Conservation (phyloP, 202 grass and related monocot genomes). For the Digitaria exilis region DNA sequence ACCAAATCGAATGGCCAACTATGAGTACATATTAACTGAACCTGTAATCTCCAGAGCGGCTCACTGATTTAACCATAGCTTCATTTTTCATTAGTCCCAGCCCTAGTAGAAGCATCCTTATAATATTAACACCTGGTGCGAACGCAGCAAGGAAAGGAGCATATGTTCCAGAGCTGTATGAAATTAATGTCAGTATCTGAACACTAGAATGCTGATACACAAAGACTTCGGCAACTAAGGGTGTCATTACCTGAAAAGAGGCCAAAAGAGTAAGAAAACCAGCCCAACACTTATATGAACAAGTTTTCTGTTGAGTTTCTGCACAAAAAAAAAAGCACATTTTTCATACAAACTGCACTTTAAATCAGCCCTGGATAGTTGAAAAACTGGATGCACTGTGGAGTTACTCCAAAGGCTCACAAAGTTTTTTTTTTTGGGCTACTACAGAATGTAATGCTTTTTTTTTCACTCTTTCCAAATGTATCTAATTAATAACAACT, state of each 20-base stretch:
- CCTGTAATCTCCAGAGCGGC: slow-evolving; percentile 77
- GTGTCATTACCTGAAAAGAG: slow-evolving; percentile 78
- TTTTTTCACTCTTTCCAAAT: background rate
- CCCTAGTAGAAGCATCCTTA: slow-evolving; percentile 87
- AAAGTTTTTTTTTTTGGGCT: background rate
- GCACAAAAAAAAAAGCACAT: slow-evolving; percentile 11
- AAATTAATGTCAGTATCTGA: slow-evolving; percentile 33
- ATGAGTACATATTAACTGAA: slow-evolving; percentile 34
- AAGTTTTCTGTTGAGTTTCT: slow-evolving; percentile 93
- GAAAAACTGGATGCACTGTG: background rate
- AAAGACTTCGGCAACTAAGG: background rate
- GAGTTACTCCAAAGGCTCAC: background rate
- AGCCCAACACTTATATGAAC: slow-evolving; percentile 87
- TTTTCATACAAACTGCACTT: background rate
- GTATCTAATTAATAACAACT: background rate
- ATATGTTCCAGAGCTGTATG: slow-evolving; percentile 56
- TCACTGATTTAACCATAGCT: slow-evolving; percentile 91
- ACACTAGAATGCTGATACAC: slow-evolving; percentile 3
- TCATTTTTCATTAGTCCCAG: slow-evolving; percentile 82
- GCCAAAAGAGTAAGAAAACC: slow-evolving; percentile 93
- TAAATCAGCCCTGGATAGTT: background rate
- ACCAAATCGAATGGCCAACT: background rate
- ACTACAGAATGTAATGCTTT: background rate
- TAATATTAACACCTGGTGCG: slow-evolving; percentile 77
- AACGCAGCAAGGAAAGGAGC: slow-evolving; percentile 82